Evolutionary conservation across 768 basidiomycete species (phyloP).

Genomic region (Clavulina sp.): DNA sequence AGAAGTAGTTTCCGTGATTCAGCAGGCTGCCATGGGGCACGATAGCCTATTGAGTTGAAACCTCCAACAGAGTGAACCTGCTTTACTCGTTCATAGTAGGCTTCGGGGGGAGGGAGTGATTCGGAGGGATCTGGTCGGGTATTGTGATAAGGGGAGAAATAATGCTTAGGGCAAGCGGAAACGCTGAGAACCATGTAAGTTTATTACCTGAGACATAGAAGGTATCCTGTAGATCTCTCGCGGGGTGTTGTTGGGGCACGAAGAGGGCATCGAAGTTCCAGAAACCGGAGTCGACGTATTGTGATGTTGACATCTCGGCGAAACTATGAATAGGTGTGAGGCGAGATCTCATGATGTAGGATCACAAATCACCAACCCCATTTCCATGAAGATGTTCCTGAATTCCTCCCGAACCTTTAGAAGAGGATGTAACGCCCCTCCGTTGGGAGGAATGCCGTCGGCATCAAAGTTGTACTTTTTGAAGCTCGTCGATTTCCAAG

Average conservation of each 20-base stretch:
- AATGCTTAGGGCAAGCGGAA: constrained; percentile 4
- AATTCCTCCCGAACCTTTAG: constrained; percentile 98
- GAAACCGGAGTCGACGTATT: constrained; percentile 94
- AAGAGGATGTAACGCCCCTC: constrained; percentile 88
- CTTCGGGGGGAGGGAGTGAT: constrained; percentile 55
- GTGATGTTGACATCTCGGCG: constrained; percentile 93
- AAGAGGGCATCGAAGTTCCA: constrained; percentile 99
- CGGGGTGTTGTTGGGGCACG: constrained; percentile 97
- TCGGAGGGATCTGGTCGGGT: constrained; percentile 47
- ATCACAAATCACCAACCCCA: constrained; percentile 64
- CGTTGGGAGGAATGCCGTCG: constrained; percentile 73
- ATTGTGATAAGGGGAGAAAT: constrained; percentile 1
- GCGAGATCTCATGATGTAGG: too few relatives aligned
- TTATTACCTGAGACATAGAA: constrained; percentile 83
- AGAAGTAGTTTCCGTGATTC: constrained; percentile 86
- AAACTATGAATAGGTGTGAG: too few relatives aligned
- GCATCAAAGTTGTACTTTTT: constrained; percentile 99
- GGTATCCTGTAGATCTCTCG: constrained; percentile 92
- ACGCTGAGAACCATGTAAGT: not conserved
- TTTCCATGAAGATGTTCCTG: constrained; percentile 93
- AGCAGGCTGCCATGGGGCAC: constrained; percentile 85
- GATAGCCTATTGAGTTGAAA: constrained; percentile 88
- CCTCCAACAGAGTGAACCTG: constrained; percentile 72
- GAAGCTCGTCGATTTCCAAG: constrained; percentile 86
- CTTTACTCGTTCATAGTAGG: constrained; percentile 75